phyloP scores from a whole-genome alignment of 306 rosid species.

The Gleditsia sinensis region DNA sequence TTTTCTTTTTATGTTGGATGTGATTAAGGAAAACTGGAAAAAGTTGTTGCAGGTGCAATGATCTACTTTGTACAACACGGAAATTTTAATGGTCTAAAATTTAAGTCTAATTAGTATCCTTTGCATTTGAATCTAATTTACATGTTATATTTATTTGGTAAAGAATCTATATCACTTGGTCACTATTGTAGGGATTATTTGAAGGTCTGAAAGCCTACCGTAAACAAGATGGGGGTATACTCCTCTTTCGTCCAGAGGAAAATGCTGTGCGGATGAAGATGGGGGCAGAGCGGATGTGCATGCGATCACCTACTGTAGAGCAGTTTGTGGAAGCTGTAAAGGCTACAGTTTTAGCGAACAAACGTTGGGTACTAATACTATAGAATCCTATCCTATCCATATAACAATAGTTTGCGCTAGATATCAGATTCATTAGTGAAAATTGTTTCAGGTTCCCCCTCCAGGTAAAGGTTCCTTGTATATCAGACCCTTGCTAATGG shows the following conservation, averaged over 20 bases:
- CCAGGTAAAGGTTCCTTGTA: conserved; percentile 87
- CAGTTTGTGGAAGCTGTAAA: conserved; percentile 93
- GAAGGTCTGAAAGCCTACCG: conserved; percentile 96
- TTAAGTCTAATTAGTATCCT: neutral
- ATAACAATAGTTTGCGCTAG: neutral
- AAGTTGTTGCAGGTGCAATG: neutral
- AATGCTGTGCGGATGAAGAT: conserved; percentile 74
- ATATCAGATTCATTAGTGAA: conserved; percentile 16
- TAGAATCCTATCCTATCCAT: conserved; percentile 6
- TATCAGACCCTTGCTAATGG: conserved; percentile 93
- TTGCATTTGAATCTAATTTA: neutral
- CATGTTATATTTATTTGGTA: conserved; percentile 7
- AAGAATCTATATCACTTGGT: conserved; percentile 26
- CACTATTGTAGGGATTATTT: conserved; percentile 74
- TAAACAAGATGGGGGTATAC: conserved; percentile 67
- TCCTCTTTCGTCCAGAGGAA: conserved; percentile 92
- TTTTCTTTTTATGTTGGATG: neutral
- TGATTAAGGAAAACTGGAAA: neutral
- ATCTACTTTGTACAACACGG: neutral
- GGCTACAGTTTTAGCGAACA: conserved; percentile 86
- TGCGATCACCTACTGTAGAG: conserved; percentile 85
- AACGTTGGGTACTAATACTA: conserved; percentile 89
- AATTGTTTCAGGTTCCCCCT: conserved; percentile 81
- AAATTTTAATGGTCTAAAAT: neutral
- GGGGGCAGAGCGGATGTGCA: conserved; percentile 98